Percentiles rank a stretch among this genome's conserved stretches.
phyloP scores from a whole-genome alignment of 2,329 filamentous ascomycete genomes.

The Alternaria metachromatica region DNA sequence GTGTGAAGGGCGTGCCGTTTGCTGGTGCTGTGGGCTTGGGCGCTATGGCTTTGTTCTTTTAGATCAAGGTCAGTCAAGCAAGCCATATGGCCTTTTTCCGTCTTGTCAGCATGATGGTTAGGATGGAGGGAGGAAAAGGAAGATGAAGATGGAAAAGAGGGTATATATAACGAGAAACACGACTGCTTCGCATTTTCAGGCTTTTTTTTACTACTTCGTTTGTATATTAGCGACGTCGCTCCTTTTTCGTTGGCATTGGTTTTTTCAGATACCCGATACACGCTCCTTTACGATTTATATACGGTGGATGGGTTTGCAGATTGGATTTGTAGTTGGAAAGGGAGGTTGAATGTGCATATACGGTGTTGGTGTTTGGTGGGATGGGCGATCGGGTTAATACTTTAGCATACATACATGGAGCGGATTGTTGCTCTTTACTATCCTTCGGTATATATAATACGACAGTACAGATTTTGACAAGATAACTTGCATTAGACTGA shows the following conservation, averaged over 20 bases:
- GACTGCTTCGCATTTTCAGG: neutral
- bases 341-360: neutral
- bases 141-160: neutral
- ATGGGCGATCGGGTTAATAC: neutral
- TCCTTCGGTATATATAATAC: conserved; percentile 2
- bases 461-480: neutral
- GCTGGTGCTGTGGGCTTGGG: conserved; percentile 13
- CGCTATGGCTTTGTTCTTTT: neutral
- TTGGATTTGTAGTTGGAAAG: neutral
- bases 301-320: neutral
- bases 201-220: neutral
- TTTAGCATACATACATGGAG: neutral
- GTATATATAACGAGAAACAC: neutral
- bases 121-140: neutral
- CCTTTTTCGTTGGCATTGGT: no score
- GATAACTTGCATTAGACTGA: neutral
- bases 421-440: conserved; percentile 2
- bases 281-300: neutral
- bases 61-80: neutral
- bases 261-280: conserved; percentile 3
- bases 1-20: conserved; percentile 15
- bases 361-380: neutral
- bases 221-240: neutral
- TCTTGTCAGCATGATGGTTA: no score
- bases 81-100: no score